phyloP scores from a whole-genome alignment of 176 grass and related monocot genomes.

The Raddia distichophylla region DNA sequence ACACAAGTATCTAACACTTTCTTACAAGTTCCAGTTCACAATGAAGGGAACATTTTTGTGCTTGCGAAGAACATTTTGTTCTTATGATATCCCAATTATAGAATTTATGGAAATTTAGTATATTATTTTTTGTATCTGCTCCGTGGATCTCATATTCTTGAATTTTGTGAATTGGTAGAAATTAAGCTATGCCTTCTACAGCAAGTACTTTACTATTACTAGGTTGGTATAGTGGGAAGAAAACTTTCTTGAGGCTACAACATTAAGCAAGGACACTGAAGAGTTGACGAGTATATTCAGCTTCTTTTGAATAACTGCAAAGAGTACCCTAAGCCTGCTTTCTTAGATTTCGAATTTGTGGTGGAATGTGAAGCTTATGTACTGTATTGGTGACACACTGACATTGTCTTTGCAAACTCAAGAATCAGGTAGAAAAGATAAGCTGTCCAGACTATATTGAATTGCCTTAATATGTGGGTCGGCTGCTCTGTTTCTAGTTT shows the following conservation, averaged over 20 bases:
- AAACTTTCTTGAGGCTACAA: no score
- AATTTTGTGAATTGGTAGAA: background rate
- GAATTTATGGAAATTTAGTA: background rate
- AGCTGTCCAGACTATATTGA: conserved; percentile 45
- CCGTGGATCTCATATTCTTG: conserved; percentile 17
- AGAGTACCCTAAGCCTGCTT: conserved; percentile 2
- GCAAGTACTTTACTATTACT: no score
- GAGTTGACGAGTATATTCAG: no score
- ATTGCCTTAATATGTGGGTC: conserved; percentile 3
- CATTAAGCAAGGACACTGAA: no score
- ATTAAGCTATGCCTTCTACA: no score
- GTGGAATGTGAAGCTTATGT: conserved; percentile 25
- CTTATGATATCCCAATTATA: background rate
- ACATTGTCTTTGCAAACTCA: conserved; percentile 52
- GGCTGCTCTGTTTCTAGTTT: conserved; percentile 28
- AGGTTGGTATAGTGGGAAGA: no score
- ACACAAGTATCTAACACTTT: background rate
- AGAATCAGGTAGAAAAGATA: conserved; percentile 38
- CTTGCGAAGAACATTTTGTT: background rate
- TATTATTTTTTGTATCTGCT: background rate
- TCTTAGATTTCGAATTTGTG: background rate
- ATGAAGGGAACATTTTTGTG: background rate
- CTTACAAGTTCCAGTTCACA: background rate
- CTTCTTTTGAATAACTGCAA: no score
- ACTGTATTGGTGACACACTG: conserved; percentile 48